Conservation (phyloP, 108 stramenopile genomes). For the Chaetoceros tenuissimus region DNA sequence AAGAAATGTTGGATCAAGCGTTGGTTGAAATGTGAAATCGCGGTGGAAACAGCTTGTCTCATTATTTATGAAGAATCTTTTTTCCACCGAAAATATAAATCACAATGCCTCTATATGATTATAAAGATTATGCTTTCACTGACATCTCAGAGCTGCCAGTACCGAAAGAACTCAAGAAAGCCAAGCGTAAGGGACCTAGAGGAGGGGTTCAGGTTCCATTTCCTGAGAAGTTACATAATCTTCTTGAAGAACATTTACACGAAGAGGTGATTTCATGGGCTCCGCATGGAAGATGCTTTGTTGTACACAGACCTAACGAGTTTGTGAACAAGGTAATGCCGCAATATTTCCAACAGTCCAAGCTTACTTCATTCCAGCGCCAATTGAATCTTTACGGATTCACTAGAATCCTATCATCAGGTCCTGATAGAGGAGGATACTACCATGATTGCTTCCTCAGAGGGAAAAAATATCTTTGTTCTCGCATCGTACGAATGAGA, state of each 20-base stretch:
- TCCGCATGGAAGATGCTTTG: conserved; percentile 79
- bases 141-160: no score
- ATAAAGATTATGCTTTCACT: no score
- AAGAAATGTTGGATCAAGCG: no score
- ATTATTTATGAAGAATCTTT: no score
- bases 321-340: conserved; percentile 76
- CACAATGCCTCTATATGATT: no score
- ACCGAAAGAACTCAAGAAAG: no score
- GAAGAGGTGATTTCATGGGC: conserved; percentile 74
- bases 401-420: conserved; percentile 50
- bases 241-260: conserved; percentile 49
- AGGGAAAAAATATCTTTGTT: conserved; percentile 47
- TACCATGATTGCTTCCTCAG: conserved; percentile 72
- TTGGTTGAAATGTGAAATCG: no score
- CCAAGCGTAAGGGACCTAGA: neutral
- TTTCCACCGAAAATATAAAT: no score
- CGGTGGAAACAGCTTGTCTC: no score
- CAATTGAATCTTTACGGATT: conserved; percentile 92
- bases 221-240: conserved; percentile 64
- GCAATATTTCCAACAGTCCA: conserved; percentile 80
- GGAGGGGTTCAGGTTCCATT: conserved; percentile 59
- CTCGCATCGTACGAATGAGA: conserved; percentile 59
- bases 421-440: conserved; percentile 56
- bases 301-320: conserved; percentile 80
- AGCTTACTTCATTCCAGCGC: conserved; percentile 84